Conservation (phyloP, 2,329 filamentous ascomycete species). For the Bipolaris oryzae region DNA sequence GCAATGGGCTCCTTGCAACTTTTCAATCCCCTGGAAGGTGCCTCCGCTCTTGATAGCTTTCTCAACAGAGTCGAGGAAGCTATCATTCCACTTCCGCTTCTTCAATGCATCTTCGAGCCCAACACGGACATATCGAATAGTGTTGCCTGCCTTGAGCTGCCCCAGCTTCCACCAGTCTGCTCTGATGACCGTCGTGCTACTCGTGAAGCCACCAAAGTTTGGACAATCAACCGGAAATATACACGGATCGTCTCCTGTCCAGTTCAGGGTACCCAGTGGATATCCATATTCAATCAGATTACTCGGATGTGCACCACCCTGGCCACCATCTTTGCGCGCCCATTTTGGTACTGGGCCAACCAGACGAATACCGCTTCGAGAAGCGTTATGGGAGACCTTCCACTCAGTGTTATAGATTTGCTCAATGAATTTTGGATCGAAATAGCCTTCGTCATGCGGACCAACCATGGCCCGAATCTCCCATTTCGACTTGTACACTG, state of each 20-base stretch:
- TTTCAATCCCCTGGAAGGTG: constrained; percentile 30
- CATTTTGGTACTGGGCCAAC: constrained; percentile 64
- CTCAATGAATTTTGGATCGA: constrained; percentile 59
- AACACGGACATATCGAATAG: constrained; percentile 57
- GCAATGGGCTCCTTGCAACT: constrained; percentile 34
- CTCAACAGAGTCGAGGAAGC: constrained; percentile 54
- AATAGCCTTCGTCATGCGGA: constrained; percentile 62
- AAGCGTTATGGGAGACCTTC: constrained; percentile 67
- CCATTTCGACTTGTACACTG: constrained; percentile 58
- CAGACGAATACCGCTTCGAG: constrained; percentile 65
- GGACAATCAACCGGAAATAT: constrained; percentile 66
- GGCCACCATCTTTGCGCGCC: constrained; percentile 65
- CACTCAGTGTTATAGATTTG: constrained; percentile 64
- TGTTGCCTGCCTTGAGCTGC: constrained; percentile 65
- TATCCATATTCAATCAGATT: constrained; percentile 63
- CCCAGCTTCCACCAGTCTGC: constrained; percentile 67
- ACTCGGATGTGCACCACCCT: constrained; percentile 67
- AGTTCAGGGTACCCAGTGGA: constrained; percentile 63
- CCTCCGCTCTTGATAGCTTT: constrained; percentile 41
- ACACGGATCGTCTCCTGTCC: constrained; percentile 66
- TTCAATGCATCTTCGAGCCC: constrained; percentile 60
- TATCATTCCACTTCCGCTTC: constrained; percentile 52
- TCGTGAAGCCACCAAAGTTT: constrained; percentile 66
- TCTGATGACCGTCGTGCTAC: constrained; percentile 61
- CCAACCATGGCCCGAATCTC: constrained; percentile 62